Evolutionary conservation across 192 early-diverging fungal species (phyloP).

Genomic region (Coemansia guatemalensis): DNA sequence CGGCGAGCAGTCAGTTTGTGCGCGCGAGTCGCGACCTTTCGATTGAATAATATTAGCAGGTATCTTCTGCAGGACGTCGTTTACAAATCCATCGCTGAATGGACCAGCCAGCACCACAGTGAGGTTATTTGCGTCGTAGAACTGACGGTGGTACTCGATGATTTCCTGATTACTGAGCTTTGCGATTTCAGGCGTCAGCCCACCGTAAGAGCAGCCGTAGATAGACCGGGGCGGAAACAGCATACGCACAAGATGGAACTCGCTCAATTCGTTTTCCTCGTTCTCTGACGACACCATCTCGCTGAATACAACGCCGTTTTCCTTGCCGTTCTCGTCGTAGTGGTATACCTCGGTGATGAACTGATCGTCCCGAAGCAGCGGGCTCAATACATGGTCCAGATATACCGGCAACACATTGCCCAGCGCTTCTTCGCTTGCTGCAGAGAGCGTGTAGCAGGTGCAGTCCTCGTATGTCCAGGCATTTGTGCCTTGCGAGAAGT

Average conservation of each 20-base stretch:
- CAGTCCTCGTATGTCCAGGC: constrained; percentile 59
- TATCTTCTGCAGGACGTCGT: constrained; percentile 26
- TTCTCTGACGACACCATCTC: constrained; percentile 77
- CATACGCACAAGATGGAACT: constrained; percentile 6
- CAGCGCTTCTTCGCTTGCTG: constrained; percentile 66
- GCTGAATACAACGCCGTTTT: constrained; percentile 78
- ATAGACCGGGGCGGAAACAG: constrained; percentile 55
- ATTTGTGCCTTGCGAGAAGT: constrained; percentile 76
- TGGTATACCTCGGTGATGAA: constrained; percentile 84
- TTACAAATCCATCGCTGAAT: constrained; percentile 44
- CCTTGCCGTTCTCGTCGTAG: constrained; percentile 64
- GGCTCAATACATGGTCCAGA: constrained; percentile 78
- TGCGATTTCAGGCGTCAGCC: constrained; percentile 68
- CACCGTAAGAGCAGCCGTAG: constrained; percentile 77
- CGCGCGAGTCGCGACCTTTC: constrained; percentile 25
- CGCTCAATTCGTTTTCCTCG: constrained; percentile 63
- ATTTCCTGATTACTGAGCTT: constrained; percentile 74
- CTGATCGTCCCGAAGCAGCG: constrained; percentile 68
- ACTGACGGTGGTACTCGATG: constrained; percentile 69
- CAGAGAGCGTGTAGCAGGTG: constrained; percentile 71
- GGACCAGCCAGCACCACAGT: constrained; percentile 68
- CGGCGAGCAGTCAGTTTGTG: constrained; percentile 23
- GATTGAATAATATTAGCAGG: constrained; percentile 32
- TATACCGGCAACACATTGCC: constrained; percentile 73
- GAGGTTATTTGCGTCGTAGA: constrained; percentile 70